These are phyloP conservation scores for Ceratocystis harringtonii DNA, from an alignment of 2,329 filamentous ascomycete species.

Conservation along the genomic window DNA sequence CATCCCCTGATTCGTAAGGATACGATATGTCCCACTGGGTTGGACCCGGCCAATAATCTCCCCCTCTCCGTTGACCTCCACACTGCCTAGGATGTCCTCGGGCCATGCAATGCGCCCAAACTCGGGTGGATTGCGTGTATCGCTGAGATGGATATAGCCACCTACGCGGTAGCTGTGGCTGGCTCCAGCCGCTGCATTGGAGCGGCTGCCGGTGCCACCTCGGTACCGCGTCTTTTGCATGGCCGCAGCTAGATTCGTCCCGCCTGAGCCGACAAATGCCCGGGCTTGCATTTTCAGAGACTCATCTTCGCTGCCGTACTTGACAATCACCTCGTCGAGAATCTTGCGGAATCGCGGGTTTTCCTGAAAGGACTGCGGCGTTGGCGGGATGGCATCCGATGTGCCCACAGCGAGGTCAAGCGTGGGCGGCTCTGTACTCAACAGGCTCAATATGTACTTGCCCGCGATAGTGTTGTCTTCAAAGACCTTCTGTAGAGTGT, in stretches of 20 bases:
- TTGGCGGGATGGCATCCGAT: conserved; percentile 43
- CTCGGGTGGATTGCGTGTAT: conserved; percentile 47
- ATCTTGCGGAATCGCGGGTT: conserved; percentile 46
- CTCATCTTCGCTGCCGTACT: conserved; percentile 42
- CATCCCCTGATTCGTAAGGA: conserved; percentile 53
- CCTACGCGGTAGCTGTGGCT: conserved; percentile 45
- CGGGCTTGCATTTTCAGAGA: conserved; percentile 40
- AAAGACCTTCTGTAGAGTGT: conserved; percentile 40
- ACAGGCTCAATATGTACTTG: conserved; percentile 42
- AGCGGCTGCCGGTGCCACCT: background rate
- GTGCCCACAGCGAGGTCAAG: conserved; percentile 42
- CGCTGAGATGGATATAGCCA: conserved; percentile 51
- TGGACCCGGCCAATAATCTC: conserved; percentile 43
- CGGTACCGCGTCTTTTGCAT: conserved; percentile 12
- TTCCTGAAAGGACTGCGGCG: conserved; percentile 42
- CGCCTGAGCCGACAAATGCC: conserved; percentile 44
- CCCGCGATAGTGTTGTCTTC: conserved; percentile 31
- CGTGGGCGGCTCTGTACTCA: conserved; percentile 42
- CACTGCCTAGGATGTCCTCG: conserved; percentile 54
- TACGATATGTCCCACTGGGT: conserved; percentile 46
- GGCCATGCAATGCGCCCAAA: conserved; percentile 55
- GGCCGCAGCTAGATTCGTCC: conserved; percentile 22
- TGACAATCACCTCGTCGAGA: conserved; percentile 40
- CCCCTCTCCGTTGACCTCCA: conserved; percentile 46
- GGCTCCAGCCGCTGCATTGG: conserved; percentile 33